These are phyloP conservation scores for Endocladia muricata DNA, from an alignment of 31 red algal genomes.

Conservation along the genomic window DNA sequence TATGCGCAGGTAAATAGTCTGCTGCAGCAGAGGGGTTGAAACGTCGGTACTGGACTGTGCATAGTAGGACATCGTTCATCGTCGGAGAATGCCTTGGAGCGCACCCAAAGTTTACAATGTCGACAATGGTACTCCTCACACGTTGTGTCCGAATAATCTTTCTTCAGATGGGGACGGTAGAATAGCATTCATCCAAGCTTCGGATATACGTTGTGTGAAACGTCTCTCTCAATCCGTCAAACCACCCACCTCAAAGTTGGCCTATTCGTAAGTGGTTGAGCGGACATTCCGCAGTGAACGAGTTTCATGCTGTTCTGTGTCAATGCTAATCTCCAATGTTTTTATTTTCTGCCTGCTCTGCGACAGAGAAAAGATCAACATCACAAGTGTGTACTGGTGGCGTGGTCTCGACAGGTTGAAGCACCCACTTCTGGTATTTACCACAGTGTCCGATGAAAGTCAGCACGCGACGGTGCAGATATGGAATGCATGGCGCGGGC, in stretches of 20 bases:
- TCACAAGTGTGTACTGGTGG: constrained; percentile 14
- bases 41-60: not conserved
- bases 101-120: too few relatives aligned
- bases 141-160: constrained; percentile 10
- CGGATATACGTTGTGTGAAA: not conserved
- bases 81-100: too few relatives aligned
- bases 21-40: not conserved
- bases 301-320: not conserved
- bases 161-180: not conserved
- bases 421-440: constrained; percentile 7
- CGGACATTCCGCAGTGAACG: not conserved
- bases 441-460: not conserved
- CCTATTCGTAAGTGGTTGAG: constrained; percentile 3
- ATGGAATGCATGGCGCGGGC: not conserved
- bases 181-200: not conserved
- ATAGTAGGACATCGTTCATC: not conserved
- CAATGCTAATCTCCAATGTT: not conserved
- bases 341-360: not conserved
- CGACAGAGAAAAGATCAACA: constrained; percentile 1
- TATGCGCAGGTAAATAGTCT: not conserved
- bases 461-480: constrained; percentile 4
- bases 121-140: not conserved
- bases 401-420: not conserved
- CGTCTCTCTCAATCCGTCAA: not conserved
- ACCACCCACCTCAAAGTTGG: not conserved